Evolutionary conservation across 176 grass and related monocot genomes (phyloP).

Genomic region (Bonia amplexicaulis): DNA sequence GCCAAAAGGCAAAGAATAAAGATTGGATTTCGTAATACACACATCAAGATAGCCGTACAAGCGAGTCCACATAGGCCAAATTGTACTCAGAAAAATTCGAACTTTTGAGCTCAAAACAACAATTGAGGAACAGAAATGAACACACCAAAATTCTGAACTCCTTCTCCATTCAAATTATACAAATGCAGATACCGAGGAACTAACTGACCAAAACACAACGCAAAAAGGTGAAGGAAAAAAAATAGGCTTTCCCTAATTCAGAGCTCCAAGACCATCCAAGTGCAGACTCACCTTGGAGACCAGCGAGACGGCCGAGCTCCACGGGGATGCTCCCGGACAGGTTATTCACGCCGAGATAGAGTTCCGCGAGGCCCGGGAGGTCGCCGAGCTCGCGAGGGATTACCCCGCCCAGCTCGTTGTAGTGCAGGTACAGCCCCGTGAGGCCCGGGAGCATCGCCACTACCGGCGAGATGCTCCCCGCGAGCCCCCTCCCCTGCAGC

Average conservation of each 20-base stretch:
- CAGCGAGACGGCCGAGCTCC: conserved; percentile 44
- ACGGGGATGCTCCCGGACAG: conserved; percentile 48
- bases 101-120: background rate
- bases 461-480: conserved; percentile 49
- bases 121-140: background rate
- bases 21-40: background rate
- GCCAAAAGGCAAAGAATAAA: background rate
- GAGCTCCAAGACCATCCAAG: background rate
- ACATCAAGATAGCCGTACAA: conserved; percentile 4
- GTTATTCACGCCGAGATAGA: conserved; percentile 76
- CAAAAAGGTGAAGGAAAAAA: background rate
- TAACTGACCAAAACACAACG: background rate
- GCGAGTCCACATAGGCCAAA: background rate
- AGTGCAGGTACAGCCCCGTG: conserved; percentile 69
- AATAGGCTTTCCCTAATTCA: background rate
- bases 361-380: conserved; percentile 42
- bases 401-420: conserved; percentile 50
- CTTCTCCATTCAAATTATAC: background rate
- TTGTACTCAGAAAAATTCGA: background rate
- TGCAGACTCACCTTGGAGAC: conserved; percentile 65
- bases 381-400: conserved; percentile 54
- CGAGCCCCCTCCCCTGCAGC: conserved; percentile 60
- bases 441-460: conserved; percentile 52
- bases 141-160: background rate
- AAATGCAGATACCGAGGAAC: background rate